These are phyloP conservation scores for Mortierella sp. DNA, from an alignment of 371 early-diverging fungal genomes.

Conservation along the genomic window DNA sequence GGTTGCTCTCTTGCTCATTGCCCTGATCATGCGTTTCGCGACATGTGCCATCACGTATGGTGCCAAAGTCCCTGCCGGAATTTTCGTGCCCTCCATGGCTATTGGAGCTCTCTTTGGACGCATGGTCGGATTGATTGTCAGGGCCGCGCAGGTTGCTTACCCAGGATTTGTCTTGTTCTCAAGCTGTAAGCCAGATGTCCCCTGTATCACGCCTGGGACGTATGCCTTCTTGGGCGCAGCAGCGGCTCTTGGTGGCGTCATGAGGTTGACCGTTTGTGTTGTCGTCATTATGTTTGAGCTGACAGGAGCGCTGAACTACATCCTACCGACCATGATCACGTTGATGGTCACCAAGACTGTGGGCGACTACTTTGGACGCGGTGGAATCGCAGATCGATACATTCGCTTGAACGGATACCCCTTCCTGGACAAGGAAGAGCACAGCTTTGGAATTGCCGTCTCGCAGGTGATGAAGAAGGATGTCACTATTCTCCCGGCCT, in stretches of 20 bases:
- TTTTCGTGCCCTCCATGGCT: constrained; percentile 93
- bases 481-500: constrained; percentile 70
- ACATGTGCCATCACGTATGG: constrained; percentile 88
- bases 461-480: constrained; percentile 76
- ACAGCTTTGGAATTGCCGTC: constrained; percentile 72
- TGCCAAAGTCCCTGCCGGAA: constrained; percentile 88
- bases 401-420: constrained; percentile 91
- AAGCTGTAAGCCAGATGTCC: constrained; percentile 82
- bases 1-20: constrained; percentile 69
- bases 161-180: constrained; percentile 83
- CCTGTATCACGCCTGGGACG: constrained; percentile 94
- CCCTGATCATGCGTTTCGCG: constrained; percentile 74
- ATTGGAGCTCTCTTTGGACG: constrained; percentile 94
- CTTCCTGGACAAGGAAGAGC: constrained; percentile 88
- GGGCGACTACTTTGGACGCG: constrained; percentile 86
- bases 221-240: constrained; percentile 98
- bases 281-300: constrained; percentile 98
- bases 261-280: constrained; percentile 82
- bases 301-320: constrained; percentile 93
- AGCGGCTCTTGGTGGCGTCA: constrained; percentile 87
- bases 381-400: constrained; percentile 90
- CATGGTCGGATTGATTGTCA: constrained; percentile 90
- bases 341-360: constrained; percentile 92
- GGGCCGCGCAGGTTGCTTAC: constrained; percentile 73
- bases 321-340: constrained; percentile 95